Evolutionary conservation across 2,329 filamentous ascomycete species (phyloP), one percentile per base, ranked within the genome.

Genomic region (Diplodia scrobiculata): DNA sequence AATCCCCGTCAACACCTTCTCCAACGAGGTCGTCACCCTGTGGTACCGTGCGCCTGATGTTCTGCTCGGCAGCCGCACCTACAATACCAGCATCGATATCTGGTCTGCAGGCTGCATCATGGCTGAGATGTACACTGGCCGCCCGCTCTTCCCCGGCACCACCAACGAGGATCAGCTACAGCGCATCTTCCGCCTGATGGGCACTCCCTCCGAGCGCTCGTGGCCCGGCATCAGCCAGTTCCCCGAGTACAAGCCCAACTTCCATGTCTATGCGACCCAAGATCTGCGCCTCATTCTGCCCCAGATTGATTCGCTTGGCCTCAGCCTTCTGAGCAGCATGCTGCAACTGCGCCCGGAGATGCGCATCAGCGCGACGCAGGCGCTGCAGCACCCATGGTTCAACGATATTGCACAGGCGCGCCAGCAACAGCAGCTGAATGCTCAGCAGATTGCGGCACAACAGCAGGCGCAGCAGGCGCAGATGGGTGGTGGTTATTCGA

Each of bases 1-100:
- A 67, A 98, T 98, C 68, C 94, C 94, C 0, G 94, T 98, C 73
- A 98, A 98, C 76, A 98, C 94, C 19, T 98, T 98, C 80, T 96
- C 91, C 63, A 98, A 98, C 78, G 94, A 98, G 79, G 94, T 98
- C 67, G 94, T 98, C 51, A 98, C 95, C 0, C 84, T 98, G 19
- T 98, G 94, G 94, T 99, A 99, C 78, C 91, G 95, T 51, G 95
- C 95, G 0, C 95, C 95, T 0, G 95, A 99, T 73, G 95, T 99
- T 54, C 85, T 99, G 62, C 86, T 99, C 53, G 95, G 95, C 63
- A 95, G 91, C 73, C 84, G 95, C 70, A 98, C 95, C 25, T 99
- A 99, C 82, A 99, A 97, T 80, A 99, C 95, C n/a, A 96, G 92
- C 80, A 98, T 99, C 77, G 95, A 99, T 75, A 98, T 99, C 76